Evolutionary conservation across 345 rosid species (phyloP).

Genomic region (Citrus cavaleriei): DNA sequence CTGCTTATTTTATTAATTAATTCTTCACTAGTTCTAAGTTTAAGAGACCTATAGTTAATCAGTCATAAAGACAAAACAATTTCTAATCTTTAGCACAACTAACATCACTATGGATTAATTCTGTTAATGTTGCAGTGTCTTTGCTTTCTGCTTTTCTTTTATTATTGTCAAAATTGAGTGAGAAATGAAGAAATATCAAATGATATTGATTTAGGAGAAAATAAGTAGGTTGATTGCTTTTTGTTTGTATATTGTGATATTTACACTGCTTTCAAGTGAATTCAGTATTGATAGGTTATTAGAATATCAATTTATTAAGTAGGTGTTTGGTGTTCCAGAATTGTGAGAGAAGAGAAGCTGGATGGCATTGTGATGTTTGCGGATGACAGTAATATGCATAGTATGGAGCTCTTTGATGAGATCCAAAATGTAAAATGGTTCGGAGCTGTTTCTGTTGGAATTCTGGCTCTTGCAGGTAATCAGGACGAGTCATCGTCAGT

Average conservation of each 20-base stretch:
- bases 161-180: not conserved
- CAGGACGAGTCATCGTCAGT: slow-evolving; percentile 41
- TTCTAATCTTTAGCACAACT: not conserved
- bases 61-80: not conserved
- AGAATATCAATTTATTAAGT: slow-evolving; percentile 14
- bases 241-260: not conserved
- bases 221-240: not conserved
- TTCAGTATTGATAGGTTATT: slow-evolving; percentile 6
- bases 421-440: slow-evolving; percentile 92
- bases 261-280: not conserved
- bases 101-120: not conserved
- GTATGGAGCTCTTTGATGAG: slow-evolving; percentile 93
- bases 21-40: not conserved
- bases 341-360: slow-evolving; percentile 78
- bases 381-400: slow-evolving; percentile 97
- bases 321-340: slow-evolving; percentile 45
- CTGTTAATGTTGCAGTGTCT: not conserved
- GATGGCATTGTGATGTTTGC: slow-evolving; percentile 93
- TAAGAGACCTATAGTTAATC: not conserved
- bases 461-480: slow-evolving; percentile 57
- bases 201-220: not conserved
- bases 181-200: not conserved
- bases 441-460: slow-evolving; percentile 83
- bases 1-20: not conserved
- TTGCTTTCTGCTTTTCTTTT: not conserved